phyloP scores from a whole-genome alignment of 306 rosid species.

The Trifolium pratense region DNA sequence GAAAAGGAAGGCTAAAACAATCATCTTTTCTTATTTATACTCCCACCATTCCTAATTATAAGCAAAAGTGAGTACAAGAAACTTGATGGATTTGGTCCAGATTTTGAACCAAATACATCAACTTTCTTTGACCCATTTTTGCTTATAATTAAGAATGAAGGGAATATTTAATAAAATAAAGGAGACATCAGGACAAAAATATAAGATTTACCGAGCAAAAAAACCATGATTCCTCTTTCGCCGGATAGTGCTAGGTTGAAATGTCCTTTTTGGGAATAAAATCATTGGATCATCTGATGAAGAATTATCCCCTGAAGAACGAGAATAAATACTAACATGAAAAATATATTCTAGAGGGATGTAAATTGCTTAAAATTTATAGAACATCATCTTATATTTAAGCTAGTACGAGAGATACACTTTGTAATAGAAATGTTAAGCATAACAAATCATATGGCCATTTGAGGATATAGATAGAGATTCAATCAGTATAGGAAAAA shows the following conservation, averaged over 20 bases:
- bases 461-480: neutral
- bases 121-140: too few relatives aligned
- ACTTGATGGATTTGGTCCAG: too few relatives aligned
- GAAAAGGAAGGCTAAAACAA: conserved; percentile 8
- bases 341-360: neutral
- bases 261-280: conserved; percentile 82
- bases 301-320: conserved; percentile 59
- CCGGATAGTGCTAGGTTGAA: conserved; percentile 82
- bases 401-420: conserved; percentile 3
- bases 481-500: neutral
- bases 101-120: too few relatives aligned
- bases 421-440: neutral
- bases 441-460: conserved; percentile 1
- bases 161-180: neutral
- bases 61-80: too few relatives aligned
- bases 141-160: too few relatives aligned
- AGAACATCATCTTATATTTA: conserved; percentile 1
- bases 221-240: conserved; percentile 93
- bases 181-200: neutral
- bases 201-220: conserved; percentile 76
- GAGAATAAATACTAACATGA: neutral
- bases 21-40: conserved; percentile 10
- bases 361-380: conserved; percentile 20
- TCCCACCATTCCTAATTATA: too few relatives aligned
- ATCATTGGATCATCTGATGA: conserved; percentile 75